Evolutionary conservation across 257 asterid species (phyloP).

Genomic region (Petrea volubilis): DNA sequence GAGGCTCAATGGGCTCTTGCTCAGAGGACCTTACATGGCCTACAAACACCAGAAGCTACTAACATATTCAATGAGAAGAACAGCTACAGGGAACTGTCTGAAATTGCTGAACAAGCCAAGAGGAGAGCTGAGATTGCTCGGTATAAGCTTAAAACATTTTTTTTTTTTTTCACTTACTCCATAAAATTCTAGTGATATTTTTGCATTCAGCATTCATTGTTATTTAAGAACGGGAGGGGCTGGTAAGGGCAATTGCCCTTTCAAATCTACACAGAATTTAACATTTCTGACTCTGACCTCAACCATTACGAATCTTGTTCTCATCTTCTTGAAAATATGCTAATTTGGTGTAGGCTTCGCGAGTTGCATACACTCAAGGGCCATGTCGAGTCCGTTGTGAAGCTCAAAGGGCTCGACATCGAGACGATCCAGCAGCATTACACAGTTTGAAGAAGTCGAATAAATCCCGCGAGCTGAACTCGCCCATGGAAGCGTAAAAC

Average conservation of each 20-base stretch:
- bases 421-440: slow-evolving; percentile 45
- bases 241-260: no score
- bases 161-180: neutral
- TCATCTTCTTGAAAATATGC: no score
- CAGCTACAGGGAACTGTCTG: slow-evolving; percentile 83
- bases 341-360: slow-evolving; percentile 40
- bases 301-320: no score
- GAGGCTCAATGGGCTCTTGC: slow-evolving; percentile 99
- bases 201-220: neutral
- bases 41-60: slow-evolving; percentile 53
- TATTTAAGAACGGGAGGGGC: neutral
- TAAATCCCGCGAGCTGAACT: neutral
- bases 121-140: slow-evolving; percentile 92
- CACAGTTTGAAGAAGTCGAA: slow-evolving; percentile 31
- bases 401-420: slow-evolving; percentile 44
- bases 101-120: slow-evolving; percentile 93
- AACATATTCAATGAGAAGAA: slow-evolving; percentile 58
- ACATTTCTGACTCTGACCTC: no score
- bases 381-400: slow-evolving; percentile 44
- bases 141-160: slow-evolving; percentile 23
- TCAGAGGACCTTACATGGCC: slow-evolving; percentile 92
- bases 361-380: slow-evolving; percentile 53
- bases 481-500: neutral
- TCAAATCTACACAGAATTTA: no score
- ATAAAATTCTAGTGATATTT: neutral